Conservation (phyloP, 495 filamentous ascomycete genomes). For the Hamigera avellanea region DNA sequence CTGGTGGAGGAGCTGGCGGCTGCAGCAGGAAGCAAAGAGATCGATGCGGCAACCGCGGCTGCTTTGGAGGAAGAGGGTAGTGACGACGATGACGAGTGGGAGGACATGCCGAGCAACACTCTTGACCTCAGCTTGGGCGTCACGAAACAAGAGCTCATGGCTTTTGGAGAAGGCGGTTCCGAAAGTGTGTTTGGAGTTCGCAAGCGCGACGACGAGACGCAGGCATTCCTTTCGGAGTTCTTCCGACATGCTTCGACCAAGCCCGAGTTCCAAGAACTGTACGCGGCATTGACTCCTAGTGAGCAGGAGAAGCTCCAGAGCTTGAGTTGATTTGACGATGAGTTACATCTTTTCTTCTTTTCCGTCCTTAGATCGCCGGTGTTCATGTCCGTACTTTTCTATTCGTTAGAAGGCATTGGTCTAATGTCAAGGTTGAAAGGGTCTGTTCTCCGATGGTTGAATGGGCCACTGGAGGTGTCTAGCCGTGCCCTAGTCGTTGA, state of each 20-base stretch:
- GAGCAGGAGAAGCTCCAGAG: slow-evolving; percentile 62
- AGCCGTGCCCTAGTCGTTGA: no score
- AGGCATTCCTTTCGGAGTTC: slow-evolving; percentile 69
- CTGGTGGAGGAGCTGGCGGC: slow-evolving; percentile 73
- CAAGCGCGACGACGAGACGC: slow-evolving; percentile 83
- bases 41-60: slow-evolving; percentile 42
- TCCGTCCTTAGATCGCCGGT: no score
- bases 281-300: slow-evolving; percentile 50
- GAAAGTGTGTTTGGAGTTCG: slow-evolving; percentile 44
- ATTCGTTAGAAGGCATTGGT: no score
- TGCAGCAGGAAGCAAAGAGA: slow-evolving; percentile 45
- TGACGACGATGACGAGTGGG: slow-evolving; percentile 70
- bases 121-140: slow-evolving; percentile 59
- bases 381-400: no score
- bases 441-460: no score
- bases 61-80: slow-evolving; percentile 34
- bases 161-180: slow-evolving; percentile 47
- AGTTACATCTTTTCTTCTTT: no score
- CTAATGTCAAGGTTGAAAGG: no score
- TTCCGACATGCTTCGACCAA: slow-evolving; percentile 64
- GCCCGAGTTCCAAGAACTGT: slow-evolving; percentile 65
- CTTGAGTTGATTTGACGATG: no score
- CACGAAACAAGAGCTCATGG: slow-evolving; percentile 69
- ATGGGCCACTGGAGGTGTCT: no score
- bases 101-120: slow-evolving; percentile 61